Evolutionary conservation across 805 yeast species (phyloP), one percentile per base, ranked within the genome.

Genomic region (Jamesozyma jinghongensis): DNA sequence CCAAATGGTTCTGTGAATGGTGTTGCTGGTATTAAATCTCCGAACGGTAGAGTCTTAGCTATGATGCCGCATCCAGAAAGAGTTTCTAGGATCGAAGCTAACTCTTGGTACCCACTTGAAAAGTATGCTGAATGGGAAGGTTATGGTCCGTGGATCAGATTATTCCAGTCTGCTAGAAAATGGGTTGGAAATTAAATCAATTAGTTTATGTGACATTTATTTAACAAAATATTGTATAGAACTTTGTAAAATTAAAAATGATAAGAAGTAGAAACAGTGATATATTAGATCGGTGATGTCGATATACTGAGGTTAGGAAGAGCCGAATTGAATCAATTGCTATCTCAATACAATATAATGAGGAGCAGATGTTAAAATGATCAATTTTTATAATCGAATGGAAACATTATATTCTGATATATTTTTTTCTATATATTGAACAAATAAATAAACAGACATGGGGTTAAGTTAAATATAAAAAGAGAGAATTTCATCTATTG

Each of bases 41-140:
- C 86, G 40, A 86, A 85, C 58, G 97, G 97, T 49, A 80, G 98
- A 63, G 97, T 92, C 3, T 70, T 92, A 54, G 97, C 97, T 4
- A 77, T 92, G 87, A 92, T 92, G 98, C 98, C 98, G 36, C 98
- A 92, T 63, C 98, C 98, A 19, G 98, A 92, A 67, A 85, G 98
- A 68, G 92, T 85, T 38, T 73, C 80, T 42, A 75, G 96, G 67
- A 70, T 80, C 58, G 95, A 85, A 63, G 70, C 94, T 41, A 90
- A 90, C 68, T 86, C 97, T 3, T 90, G 85, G 79, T 85, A 85
- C 59, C 96, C 97, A 37, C 66, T 70, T 44, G 77, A 73, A 38
- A 71, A 71, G 36, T 58, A 61, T 40, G 71, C 67, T 19, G 67
- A 69, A 41, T 85, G 94, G 88, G 81, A 78, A 41, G 82, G 79